Percentiles rank a stretch among this genome's conserved stretches.
Evolutionary conservation across 2,329 filamentous ascomycete species (phyloP).

Genomic region (Fusarium sp.): DNA sequence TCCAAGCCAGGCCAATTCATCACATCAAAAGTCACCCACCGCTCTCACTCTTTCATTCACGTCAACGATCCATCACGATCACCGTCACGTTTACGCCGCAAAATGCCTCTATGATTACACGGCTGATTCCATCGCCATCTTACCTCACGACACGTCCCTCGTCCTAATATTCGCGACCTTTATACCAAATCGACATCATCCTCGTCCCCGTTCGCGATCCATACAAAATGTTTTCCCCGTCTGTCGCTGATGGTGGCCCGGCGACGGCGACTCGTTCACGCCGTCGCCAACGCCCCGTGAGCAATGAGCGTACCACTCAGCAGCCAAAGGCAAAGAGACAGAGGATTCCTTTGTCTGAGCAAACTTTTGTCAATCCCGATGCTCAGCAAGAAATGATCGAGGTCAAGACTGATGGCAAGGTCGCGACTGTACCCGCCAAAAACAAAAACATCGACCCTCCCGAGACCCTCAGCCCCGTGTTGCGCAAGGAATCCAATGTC

Average conservation of each 20-base stretch:
- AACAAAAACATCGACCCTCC: conserved; percentile 58
- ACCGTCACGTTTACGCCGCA: conserved; percentile 35
- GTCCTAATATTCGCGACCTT: conserved; percentile 19
- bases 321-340: conserved; percentile 72
- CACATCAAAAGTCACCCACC: conserved; percentile 35
- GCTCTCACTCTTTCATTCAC: conserved; percentile 35
- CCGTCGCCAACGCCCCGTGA: conserved; percentile 67
- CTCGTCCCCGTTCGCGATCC: conserved; percentile 33
- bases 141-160: conserved; percentile 16
- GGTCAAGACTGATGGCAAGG: conserved; percentile 63
- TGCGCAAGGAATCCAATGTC: conserved; percentile 65
- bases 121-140: conserved; percentile 40
- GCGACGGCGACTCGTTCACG: conserved; percentile 67
- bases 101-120: conserved; percentile 44
- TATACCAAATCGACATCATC: conserved; percentile 15
- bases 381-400: conserved; percentile 63
- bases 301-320: conserved; percentile 62
- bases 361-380: conserved; percentile 64
- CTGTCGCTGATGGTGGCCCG: conserved; percentile 60
- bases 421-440: conserved; percentile 55
- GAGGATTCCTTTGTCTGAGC: conserved; percentile 65
- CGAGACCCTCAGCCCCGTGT: conserved; percentile 52
- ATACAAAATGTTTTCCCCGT: conserved; percentile 67
- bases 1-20: conserved; percentile 17
- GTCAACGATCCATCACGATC: conserved; percentile 29